Conservation (phyloP, 805 yeast genomes). For the Yarrowia phangngaensis region DNA sequence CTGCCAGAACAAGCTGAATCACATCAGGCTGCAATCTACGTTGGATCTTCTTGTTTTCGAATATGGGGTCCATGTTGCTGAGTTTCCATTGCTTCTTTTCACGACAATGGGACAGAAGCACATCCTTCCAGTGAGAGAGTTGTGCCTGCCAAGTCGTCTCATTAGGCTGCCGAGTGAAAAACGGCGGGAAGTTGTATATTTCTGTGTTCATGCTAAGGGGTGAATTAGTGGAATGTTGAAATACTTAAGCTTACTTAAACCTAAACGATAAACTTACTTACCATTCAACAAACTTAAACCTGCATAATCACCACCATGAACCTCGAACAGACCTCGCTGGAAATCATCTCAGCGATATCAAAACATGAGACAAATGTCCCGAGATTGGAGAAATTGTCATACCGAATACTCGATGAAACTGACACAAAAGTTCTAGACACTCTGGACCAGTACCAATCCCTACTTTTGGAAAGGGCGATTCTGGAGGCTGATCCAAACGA, state of each 20-base stretch:
- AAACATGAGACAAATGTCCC: constrained; percentile 9
- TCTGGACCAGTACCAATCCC: constrained; percentile 1
- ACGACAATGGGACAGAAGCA: constrained; percentile 61
- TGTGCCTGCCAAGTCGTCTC: constrained; percentile 73
- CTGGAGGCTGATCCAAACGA: not conserved
- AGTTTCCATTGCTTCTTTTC: constrained; percentile 54
- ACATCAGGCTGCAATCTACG: constrained; percentile 52
- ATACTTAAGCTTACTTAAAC: no score
- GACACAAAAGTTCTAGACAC: constrained; percentile 2
- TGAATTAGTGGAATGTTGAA: not conserved
- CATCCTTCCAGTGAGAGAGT: constrained; percentile 67
- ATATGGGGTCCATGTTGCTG: constrained; percentile 31
- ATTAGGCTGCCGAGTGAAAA: constrained; percentile 86
- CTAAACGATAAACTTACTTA: no score
- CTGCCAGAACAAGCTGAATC: constrained; percentile 51
- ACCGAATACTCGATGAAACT: not conserved
- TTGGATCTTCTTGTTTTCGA: constrained; percentile 38
- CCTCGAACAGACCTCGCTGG: constrained; percentile 5
- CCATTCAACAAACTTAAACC: not conserved
- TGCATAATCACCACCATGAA: constrained; percentile 8
- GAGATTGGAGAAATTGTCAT: constrained; percentile 4
- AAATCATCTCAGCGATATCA: constrained; percentile 9
- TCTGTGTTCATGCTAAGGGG: constrained; percentile 43
- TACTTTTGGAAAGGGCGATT: not conserved
- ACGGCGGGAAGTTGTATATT: constrained; percentile 79